Evolutionary conservation across 495 filamentous ascomycete species (phyloP).

Genomic region (Extremus antarcticus): DNA sequence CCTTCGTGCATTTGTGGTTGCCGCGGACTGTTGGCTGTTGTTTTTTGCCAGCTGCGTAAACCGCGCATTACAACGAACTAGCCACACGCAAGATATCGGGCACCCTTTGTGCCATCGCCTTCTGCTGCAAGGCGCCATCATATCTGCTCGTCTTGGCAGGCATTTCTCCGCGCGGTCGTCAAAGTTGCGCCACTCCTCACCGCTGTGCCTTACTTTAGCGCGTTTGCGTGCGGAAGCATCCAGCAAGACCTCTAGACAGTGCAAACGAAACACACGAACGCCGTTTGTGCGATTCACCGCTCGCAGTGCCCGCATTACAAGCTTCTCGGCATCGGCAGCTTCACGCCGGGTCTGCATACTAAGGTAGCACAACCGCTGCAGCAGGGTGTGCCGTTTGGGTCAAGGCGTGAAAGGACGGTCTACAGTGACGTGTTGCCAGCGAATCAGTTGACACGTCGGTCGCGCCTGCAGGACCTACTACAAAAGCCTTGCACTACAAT

Average conservation of each 20-base stretch:
- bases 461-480: constrained; percentile 51
- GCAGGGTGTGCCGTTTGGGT: constrained; percentile 11
- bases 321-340: constrained; percentile 4
- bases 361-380: constrained; percentile 18
- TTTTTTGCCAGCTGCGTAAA: background rate
- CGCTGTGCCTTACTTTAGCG: constrained; percentile 1
- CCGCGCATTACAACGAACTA: background rate
- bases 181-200: constrained; percentile 1
- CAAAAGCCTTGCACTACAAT: constrained; percentile 75
- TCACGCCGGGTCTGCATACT: constrained; percentile 10
- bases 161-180: background rate
- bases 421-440: constrained; percentile 32
- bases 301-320: background rate
- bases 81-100: background rate
- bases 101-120: constrained; percentile 5
- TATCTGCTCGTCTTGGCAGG: background rate
- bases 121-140: background rate
- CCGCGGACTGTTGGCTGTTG: background rate
- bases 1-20: background rate
- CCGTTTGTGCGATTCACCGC: background rate
- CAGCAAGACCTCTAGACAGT: background rate
- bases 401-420: constrained; percentile 6
- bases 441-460: constrained; percentile 24
- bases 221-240: background rate
- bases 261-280: constrained; percentile 3